Evolutionary conservation across 225 moss, liverwort and hornwort species (phyloP).

Genomic region (Climacium dendroides): DNA sequence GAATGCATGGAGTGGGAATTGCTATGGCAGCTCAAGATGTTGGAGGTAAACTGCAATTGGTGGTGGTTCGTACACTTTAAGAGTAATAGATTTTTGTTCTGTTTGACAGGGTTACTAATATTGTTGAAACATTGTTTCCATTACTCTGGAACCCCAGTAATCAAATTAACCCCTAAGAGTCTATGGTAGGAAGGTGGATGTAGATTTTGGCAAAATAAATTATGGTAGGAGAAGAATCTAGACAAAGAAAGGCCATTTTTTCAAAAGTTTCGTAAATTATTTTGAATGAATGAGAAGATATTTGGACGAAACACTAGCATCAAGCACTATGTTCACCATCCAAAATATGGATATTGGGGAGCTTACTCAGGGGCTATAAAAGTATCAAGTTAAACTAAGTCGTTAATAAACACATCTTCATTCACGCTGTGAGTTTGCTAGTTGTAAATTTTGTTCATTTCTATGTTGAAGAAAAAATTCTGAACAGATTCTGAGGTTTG

Average conservation of each 20-base stretch:
- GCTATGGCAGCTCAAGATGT: neutral
- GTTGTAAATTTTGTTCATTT: neutral
- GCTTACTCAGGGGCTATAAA: too few species aligned
- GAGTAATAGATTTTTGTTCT: neutral
- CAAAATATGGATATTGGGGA: too few species aligned
- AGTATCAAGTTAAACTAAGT: too few species aligned
- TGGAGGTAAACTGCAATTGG: neutral
- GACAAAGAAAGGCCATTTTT: too few species aligned
- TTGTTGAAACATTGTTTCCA: neutral
- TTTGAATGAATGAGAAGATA: too few species aligned
- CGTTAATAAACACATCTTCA: neutral
- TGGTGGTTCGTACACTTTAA: neutral
- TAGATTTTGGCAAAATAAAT: neutral
- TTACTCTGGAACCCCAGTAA: neutral
- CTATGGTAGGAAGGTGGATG: neutral
- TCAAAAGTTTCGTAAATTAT: too few species aligned
- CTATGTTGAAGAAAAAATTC: neutral
- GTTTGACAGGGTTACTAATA: neutral
- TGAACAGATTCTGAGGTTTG: neutral
- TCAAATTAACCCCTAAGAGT: neutral
- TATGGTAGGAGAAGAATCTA: neutral
- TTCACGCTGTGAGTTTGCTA: neutral
- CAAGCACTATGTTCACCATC: too few species aligned
- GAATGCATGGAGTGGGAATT: slow-evolving; percentile 21
- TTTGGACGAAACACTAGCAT: too few species aligned